Evolutionary conservation across 2,329 filamentous ascomycete genomes (phyloP), one percentile per base, ranked within the genome.

Genomic region (Emmonsia crescens): DNA sequence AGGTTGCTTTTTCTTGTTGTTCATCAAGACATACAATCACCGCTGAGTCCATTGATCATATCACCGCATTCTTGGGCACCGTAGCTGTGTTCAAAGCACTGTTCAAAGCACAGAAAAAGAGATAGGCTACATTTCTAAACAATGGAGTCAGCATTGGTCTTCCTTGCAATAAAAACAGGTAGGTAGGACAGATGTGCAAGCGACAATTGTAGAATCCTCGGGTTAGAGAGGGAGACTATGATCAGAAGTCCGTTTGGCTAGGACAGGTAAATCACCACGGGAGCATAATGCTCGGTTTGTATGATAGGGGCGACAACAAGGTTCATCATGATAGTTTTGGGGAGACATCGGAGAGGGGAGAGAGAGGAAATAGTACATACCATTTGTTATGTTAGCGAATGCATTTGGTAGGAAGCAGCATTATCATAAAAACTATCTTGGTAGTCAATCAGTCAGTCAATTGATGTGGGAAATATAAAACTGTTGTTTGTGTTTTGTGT

Each of bases 271-370:
- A 77, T 84, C 82, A 83, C 80, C 82, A 84, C 72, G 68, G 71
- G 69, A 57, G 55, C 36, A 24, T 33, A 16, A 48, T 21, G 55
- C 55, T 57, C 55, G 31, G 10, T 57, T 54, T 69, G 70, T 83
- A 76, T 77, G 82, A 83, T 84, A 84, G 82, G 82, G 82, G 82
- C 82, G 82, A 84, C 82, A 84, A 79, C 75, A 74, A 76, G 67
- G 76, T 79, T 84, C 82, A 84, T 84, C 82, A 82, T 78, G 66
- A 66, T 70, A 73, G 65, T 63, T 64, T 24, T 62, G 55, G 54
- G 46, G 63, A 36, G 24, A 19, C 9, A 59, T 27, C 49, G 61
- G 62, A 63, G 42, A n/a, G n/a, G n/a, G n/a, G n/a, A n/a, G 61
- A 60, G n/a, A 65, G 40, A 54, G 55, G 60, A 55, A 27, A 65